These are phyloP conservation scores for Raffaelea albimanens DNA, from an alignment of 2,329 filamentous ascomycete genomes.

Conservation along the genomic window DNA sequence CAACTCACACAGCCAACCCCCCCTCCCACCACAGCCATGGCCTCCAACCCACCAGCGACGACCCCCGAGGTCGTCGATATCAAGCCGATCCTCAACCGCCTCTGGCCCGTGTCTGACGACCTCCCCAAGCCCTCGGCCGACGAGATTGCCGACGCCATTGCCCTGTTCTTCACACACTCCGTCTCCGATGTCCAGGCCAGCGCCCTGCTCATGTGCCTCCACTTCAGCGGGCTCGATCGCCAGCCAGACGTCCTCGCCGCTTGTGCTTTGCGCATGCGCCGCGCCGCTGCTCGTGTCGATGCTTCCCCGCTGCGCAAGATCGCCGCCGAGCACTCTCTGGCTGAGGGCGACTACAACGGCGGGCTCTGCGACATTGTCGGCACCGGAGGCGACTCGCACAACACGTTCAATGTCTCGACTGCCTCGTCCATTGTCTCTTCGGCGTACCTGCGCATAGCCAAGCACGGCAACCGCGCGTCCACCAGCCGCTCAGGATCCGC, in stretches of 20 bases:
- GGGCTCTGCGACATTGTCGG: constrained; percentile 94
- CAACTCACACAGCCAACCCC: background rate
- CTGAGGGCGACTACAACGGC: constrained; percentile 68
- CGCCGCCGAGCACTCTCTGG: constrained; percentile 49
- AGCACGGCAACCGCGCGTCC: constrained; percentile 92
- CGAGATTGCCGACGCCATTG: constrained; percentile 84
- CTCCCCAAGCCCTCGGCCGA: constrained; percentile 50
- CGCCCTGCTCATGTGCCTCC: constrained; percentile 78
- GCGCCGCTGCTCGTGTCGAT: constrained; percentile 66
- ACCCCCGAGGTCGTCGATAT: constrained; percentile 37
- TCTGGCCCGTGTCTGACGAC: constrained; percentile 50
- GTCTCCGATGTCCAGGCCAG: constrained; percentile 83
- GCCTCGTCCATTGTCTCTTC: constrained; percentile 88
- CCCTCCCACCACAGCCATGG: constrained; percentile 2
- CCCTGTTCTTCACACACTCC: constrained; percentile 82
- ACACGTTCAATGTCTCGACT: constrained; percentile 97
- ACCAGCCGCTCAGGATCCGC: constrained; percentile 94
- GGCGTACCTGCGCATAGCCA: constrained; percentile 73
- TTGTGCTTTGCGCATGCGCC: constrained; percentile 76
- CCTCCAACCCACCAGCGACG: background rate
- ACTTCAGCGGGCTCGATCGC: constrained; percentile 81
- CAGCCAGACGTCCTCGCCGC: constrained; percentile 77
- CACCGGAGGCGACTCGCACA: constrained; percentile 90
- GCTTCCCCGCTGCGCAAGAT: constrained; percentile 48
- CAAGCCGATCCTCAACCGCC: constrained; percentile 61